Evolutionary conservation across 345 rosid species (phyloP).

Genomic region (Citrus sp.): DNA sequence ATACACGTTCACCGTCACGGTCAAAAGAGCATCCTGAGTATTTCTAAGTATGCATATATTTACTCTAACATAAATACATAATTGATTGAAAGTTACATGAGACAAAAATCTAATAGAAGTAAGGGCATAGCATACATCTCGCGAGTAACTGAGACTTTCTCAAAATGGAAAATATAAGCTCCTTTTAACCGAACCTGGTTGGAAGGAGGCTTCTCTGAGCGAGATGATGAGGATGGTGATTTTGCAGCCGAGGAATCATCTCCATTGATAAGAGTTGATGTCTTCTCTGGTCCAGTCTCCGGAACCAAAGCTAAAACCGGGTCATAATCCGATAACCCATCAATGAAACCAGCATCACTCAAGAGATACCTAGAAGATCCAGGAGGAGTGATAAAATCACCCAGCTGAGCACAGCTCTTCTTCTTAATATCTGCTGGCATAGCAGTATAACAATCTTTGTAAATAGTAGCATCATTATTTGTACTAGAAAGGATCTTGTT

Average conservation of each 20-base stretch:
- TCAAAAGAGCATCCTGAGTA: not conserved
- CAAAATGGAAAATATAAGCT: too few species aligned
- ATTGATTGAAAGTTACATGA: too few species aligned
- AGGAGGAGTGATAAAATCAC: slow-evolving; percentile 54
- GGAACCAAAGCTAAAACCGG: slow-evolving; percentile 35
- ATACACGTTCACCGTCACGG: not conserved
- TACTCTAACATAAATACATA: too few species aligned
- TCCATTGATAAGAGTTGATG: slow-evolving; percentile 2
- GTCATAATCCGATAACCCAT: slow-evolving; percentile 44
- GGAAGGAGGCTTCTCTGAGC: slow-evolving; percentile 32
- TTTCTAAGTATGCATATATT: too few species aligned
- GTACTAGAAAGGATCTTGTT: slow-evolving; percentile 22
- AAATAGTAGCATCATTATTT: slow-evolving; percentile 3
- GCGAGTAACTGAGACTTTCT: too few species aligned
- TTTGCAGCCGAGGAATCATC: slow-evolving; percentile 29
- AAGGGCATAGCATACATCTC: too few species aligned
- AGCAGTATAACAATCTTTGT: not conserved
- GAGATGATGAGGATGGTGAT: slow-evolving; percentile 31
- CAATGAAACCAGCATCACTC: slow-evolving; percentile 35
- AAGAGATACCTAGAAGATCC: slow-evolving; percentile 73
- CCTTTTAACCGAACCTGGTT: slow-evolving; percentile 43
- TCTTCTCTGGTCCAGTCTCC: slow-evolving; percentile 19
- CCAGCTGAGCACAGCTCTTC: slow-evolving; percentile 39
- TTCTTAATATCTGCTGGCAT: not conserved
- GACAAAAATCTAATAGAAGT: too few species aligned